Conservation (phyloP, 208 protist species). For the Leishmania arabica region DNA sequence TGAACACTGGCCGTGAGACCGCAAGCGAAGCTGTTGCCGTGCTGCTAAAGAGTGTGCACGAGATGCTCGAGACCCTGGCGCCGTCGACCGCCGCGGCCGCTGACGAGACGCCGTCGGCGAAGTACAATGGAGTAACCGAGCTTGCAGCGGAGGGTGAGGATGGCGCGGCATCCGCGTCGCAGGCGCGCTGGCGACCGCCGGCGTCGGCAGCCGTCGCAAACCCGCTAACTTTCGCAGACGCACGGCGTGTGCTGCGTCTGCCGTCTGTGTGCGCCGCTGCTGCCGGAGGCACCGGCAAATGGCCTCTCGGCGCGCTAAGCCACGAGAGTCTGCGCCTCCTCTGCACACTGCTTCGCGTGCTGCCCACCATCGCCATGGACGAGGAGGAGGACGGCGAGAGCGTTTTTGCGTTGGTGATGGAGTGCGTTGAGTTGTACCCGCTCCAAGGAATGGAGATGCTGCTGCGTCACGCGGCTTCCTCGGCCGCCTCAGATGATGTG, state of each 20-base stretch:
- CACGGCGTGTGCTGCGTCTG: constrained; percentile 26
- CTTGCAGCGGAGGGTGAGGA: background rate
- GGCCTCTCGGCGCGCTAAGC: constrained; percentile 27
- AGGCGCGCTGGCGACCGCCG: constrained; percentile 19
- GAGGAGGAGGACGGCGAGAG: constrained; percentile 58
- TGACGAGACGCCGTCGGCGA: background rate
- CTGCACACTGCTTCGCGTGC: constrained; percentile 41
- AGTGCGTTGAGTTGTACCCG: constrained; percentile 52
- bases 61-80: constrained; percentile 37
- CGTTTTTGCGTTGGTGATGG: constrained; percentile 48
- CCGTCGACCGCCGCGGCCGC: background rate
- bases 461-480: constrained; percentile 32
- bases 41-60: constrained; percentile 30
- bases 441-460: constrained; percentile 50
- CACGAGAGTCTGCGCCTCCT: constrained; percentile 48
- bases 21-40: background rate
- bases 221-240: constrained; percentile 26
- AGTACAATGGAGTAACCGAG: background rate
- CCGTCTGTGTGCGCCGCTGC: constrained; percentile 14
- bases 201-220: constrained; percentile 11
- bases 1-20: background rate
- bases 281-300: constrained; percentile 9
- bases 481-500: constrained; percentile 28
- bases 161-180: constrained; percentile 3
- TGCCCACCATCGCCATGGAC: constrained; percentile 54